Percentiles rank a stretch among this genome's conserved stretches.
Evolutionary conservation across 2,329 filamentous ascomycete genomes (phyloP).

Genomic region (Aureobasidium uvarum): DNA sequence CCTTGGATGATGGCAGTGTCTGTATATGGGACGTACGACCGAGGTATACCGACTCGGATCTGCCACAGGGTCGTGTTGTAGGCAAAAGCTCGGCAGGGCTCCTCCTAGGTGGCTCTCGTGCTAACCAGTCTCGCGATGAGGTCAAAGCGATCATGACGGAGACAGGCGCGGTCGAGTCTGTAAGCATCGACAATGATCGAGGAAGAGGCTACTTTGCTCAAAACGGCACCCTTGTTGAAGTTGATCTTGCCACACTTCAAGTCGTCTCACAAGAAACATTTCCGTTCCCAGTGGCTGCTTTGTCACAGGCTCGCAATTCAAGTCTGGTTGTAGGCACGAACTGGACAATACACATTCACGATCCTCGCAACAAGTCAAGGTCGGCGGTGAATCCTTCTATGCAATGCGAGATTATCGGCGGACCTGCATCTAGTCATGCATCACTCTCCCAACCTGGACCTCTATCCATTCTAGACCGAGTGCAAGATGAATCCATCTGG

Average conservation of each 20-base stretch:
- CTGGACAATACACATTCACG: constrained; percentile 76
- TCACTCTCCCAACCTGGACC: constrained; percentile 77
- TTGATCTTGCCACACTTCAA: constrained; percentile 72
- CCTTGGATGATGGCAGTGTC: constrained; percentile 83
- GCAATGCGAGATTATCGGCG: constrained; percentile 35
- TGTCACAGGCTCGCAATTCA: constrained; percentile 67
- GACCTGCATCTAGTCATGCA: constrained; percentile 57
- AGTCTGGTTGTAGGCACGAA: constrained; percentile 84
- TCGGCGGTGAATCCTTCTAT: constrained; percentile 28
- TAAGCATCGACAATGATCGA: constrained; percentile 69
- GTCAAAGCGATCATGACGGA: constrained; percentile 62
- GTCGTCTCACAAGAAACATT: constrained; percentile 69
- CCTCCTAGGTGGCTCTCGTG: constrained; percentile 54
- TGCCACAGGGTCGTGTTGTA: constrained; percentile 59
- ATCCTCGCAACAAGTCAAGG: constrained; percentile 56
- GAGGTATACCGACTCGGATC: background rate
- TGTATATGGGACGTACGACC: constrained; percentile 68
- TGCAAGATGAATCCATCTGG: constrained; percentile 69
- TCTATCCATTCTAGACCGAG: constrained; percentile 74
- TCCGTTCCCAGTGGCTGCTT: constrained; percentile 76
- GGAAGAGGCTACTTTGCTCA: constrained; percentile 77
- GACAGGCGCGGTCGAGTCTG: constrained; percentile 72
- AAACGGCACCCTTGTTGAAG: constrained; percentile 71
- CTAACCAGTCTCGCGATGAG: background rate
- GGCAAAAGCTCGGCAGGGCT: constrained; percentile 65